Percentiles rank a stretch among this genome's conserved stretches.
phyloP scores from a whole-genome alignment of 306 rosid genomes.

The Herpetospermum pedunculosum region DNA sequence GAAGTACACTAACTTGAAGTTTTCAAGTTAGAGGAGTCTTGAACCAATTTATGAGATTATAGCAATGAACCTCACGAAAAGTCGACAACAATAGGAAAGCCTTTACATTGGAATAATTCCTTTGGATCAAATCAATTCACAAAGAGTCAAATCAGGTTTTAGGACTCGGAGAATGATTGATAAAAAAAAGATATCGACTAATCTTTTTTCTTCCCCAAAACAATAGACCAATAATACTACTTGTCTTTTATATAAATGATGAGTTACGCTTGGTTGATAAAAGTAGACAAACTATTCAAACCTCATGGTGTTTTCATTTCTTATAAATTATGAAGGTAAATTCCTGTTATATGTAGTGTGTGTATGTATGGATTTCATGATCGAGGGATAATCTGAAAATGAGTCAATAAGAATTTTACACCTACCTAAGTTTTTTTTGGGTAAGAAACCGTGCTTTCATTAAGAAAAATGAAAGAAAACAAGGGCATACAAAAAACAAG shows the following conservation, averaged over 20 bases:
- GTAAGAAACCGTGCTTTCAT: too few species aligned
- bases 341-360: neutral
- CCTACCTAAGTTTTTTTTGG: neutral
- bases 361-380: neutral
- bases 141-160: neutral
- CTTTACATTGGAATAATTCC: neutral
- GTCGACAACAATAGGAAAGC: neutral
- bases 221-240: neutral
- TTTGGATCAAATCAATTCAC: neutral
- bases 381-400: neutral
- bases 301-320: neutral
- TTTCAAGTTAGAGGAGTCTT: neutral
- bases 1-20: neutral
- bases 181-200: neutral
- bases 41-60: neutral
- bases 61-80: neutral
- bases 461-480: too few species aligned
- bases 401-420: neutral
- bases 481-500: too few species aligned
- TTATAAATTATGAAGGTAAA: neutral
- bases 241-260: neutral
- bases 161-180: neutral
- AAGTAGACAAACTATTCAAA: neutral
- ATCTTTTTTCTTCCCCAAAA: neutral
- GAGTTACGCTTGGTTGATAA: neutral